Evolutionary conservation across 106 monocot genomes (phyloP).

Genomic region (Iris macrosiphon): DNA sequence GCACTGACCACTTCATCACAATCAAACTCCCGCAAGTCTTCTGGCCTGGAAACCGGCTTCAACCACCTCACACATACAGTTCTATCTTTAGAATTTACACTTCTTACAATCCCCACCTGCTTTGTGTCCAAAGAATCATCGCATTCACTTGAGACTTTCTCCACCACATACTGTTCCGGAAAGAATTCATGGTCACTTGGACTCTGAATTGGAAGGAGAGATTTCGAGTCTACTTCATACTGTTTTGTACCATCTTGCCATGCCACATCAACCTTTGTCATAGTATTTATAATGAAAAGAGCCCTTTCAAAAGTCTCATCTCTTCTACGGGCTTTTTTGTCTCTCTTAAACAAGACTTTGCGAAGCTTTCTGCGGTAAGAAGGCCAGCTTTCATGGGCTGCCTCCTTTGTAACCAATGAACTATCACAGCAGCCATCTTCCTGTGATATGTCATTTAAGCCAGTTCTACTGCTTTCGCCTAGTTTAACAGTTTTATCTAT

Average conservation of each 20-base stretch:
- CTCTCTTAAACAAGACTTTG: conserved; percentile 56
- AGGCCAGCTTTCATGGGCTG: conserved; percentile 42
- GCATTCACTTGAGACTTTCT: conserved; percentile 59
- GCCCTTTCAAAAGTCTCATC: conserved; percentile 70
- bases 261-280: conserved; percentile 72
- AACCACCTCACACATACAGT: conserved; percentile 83
- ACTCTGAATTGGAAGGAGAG: conserved; percentile 64
- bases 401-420: conserved; percentile 33
- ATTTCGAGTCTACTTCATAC: conserved; percentile 52
- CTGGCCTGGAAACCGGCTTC: conserved; percentile 52
- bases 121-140: conserved; percentile 50
- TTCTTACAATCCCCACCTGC: conserved; percentile 74
- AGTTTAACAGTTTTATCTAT: conserved; percentile 1
- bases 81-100: conserved; percentile 71
- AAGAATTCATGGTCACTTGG: conserved; percentile 94
- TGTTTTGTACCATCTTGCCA: conserved; percentile 94
- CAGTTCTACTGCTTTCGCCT: conserved; percentile 12
- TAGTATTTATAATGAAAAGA: conserved; percentile 61
- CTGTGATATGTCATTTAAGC: conserved; percentile 5
- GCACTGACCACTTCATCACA: conserved; percentile 81
- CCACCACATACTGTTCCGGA: conserved; percentile 92
- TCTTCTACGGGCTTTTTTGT: conserved; percentile 49
- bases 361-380: conserved; percentile 56
- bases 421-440: conserved; percentile 18
- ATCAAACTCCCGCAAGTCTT: conserved; percentile 55